These are phyloP conservation scores for Ophiostoma triangulosporum DNA, from an alignment of 2,329 filamentous ascomycete genomes.

Conservation along the genomic window DNA sequence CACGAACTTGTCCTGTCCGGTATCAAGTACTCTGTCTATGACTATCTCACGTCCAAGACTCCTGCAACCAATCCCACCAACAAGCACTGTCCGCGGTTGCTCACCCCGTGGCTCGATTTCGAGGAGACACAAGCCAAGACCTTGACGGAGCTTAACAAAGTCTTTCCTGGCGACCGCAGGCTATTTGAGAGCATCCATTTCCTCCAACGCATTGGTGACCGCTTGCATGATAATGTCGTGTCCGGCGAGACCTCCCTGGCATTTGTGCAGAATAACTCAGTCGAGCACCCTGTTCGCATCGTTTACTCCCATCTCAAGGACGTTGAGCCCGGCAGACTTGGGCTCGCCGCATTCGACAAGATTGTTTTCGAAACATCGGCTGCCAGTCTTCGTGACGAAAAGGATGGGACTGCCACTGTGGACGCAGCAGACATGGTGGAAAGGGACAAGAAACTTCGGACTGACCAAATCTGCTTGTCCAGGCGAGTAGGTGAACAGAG, in stretches of 20 bases:
- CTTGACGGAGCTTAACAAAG: neutral
- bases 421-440: too few relatives aligned
- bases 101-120: neutral
- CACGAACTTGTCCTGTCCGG: neutral
- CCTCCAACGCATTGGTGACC: neutral
- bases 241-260: neutral
- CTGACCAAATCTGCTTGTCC: neutral
- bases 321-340: neutral
- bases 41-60: neutral
- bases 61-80: neutral
- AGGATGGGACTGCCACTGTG: too few relatives aligned
- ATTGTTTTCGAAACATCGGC: too few relatives aligned
- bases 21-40: too few relatives aligned
- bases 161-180: neutral
- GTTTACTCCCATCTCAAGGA: neutral
- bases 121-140: neutral
- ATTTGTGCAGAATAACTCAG: neutral
- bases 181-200: neutral
- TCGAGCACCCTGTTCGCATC: neutral
- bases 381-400: too few relatives aligned
- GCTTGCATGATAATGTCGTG: neutral
- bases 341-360: neutral
- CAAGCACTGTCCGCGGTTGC: neutral
- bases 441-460: too few relatives aligned
- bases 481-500: neutral